Evolutionary conservation across 2,329 filamentous ascomycete genomes (phyloP).

Genomic region (Davidsoniella virescens): DNA sequence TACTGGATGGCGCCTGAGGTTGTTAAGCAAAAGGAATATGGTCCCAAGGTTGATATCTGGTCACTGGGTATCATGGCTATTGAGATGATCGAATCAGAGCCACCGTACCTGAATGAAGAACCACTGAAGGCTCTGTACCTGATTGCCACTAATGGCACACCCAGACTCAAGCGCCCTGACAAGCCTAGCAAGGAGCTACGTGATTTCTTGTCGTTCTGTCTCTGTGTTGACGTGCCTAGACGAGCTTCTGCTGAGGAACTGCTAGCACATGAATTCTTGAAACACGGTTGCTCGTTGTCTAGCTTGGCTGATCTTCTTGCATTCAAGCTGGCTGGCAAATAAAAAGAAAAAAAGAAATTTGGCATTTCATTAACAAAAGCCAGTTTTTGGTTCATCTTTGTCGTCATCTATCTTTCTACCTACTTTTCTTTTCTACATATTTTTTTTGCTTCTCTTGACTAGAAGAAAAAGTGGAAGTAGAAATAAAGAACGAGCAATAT

Average conservation of each 20-base stretch:
- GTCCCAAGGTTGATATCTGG: conserved; percentile 97
- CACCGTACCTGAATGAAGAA: conserved; percentile 94
- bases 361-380: too few relatives aligned
- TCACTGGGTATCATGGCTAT: conserved; percentile 98
- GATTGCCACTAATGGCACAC: conserved; percentile 95
- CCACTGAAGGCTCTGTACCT: conserved; percentile 93
- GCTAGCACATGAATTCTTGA: conserved; percentile 82
- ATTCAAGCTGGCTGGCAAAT: conserved; percentile 64
- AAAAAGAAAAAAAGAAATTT: conserved; percentile 16
- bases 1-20: conserved; percentile 99
- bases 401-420: too few relatives aligned
- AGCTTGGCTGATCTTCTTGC: conserved; percentile 77
- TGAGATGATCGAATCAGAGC: conserved; percentile 98
- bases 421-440: too few relatives aligned
- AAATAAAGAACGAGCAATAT: too few relatives aligned
- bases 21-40: conserved; percentile 98
- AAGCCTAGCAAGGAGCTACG: conserved; percentile 97
- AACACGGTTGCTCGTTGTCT: conserved; percentile 68
- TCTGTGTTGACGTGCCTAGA: conserved; percentile 92
- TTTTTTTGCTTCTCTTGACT: too few relatives aligned
- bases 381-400: too few relatives aligned
- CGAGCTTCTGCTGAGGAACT: conserved; percentile 84
- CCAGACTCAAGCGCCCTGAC: conserved; percentile 92
- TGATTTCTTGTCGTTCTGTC: conserved; percentile 86
- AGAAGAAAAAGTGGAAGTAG: too few relatives aligned